A percentile compares a stretch with the other conserved stretches of the same genome.
Evolutionary conservation across 2,329 filamentous ascomycete genomes (phyloP).

Genomic region (Albifimbria verrucaria): DNA sequence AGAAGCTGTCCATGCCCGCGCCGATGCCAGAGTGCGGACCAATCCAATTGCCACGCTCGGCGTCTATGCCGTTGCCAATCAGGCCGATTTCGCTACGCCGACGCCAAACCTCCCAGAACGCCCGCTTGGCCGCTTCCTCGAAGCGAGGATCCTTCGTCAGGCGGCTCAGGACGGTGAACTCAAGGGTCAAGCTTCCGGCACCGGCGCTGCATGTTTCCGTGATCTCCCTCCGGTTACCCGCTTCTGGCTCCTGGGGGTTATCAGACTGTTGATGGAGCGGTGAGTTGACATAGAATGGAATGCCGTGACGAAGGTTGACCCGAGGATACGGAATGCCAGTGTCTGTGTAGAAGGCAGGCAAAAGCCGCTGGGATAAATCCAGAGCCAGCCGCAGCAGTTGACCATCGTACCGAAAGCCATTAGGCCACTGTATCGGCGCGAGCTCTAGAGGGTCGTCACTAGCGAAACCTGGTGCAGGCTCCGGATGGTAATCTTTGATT

Average conservation of each 20-base stretch:
- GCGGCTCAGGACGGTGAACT: conserved; percentile 87
- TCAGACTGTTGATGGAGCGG: conserved; percentile 61
- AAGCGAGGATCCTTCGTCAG: conserved; percentile 85
- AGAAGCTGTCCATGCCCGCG: conserved; percentile 96
- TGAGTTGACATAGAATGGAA: conserved; percentile 88
- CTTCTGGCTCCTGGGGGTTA: conserved; percentile 28
- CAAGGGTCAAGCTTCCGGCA: conserved; percentile 90
- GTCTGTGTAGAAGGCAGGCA: conserved; percentile 87
- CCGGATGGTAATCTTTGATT: conserved; percentile 71
- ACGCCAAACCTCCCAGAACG: conserved; percentile 97
- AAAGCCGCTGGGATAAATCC: conserved; percentile 76
- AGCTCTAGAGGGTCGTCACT: conserved; percentile 43
- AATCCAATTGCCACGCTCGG: conserved; percentile 86
- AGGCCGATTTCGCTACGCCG: conserved; percentile 80
- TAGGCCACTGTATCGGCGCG: conserved; percentile 65
- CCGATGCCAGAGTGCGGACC: conserved; percentile 89
- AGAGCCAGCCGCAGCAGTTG: conserved; percentile 86
- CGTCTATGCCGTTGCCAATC: conserved; percentile 88
- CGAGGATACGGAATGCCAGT: conserved; percentile 93
- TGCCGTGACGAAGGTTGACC: conserved; percentile 85
- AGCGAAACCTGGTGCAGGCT: conserved; percentile 16
- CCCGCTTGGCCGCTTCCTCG: conserved; percentile 82
- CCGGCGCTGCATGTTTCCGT: conserved; percentile 97
- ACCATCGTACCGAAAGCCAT: conserved; percentile 79
- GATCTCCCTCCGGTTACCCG: conserved; percentile 55